These are phyloP conservation scores for Acanthamoeba polyphaga DNA, from an alignment of 208 protist genomes.

Conservation along the genomic window DNA sequence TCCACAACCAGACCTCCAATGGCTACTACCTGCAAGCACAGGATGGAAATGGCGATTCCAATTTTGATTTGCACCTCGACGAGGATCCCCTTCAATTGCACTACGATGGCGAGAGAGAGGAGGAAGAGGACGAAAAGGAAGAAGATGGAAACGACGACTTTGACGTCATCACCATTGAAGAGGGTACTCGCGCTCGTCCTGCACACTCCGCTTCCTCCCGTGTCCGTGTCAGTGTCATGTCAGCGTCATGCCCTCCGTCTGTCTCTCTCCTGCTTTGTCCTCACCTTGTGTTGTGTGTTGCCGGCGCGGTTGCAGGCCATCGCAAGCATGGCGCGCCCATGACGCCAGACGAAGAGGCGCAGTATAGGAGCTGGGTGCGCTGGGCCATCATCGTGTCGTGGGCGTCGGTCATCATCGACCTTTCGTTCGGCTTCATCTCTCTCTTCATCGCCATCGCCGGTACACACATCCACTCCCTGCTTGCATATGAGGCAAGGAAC, in stretches of 20 bases:
- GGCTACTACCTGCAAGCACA: background rate
- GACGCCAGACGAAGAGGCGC: background rate
- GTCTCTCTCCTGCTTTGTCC: background rate
- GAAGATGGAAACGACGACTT: background rate
- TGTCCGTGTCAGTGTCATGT: background rate
- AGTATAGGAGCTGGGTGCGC: conserved; percentile 6
- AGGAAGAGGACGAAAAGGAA: background rate
- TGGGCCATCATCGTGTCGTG: conserved; percentile 21
- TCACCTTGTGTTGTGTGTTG: background rate
- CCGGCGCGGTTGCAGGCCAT: background rate
- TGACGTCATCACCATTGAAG: background rate
- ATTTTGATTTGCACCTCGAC: background rate
- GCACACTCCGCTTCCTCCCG: background rate
- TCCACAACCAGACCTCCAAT: background rate
- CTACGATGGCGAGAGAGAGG: background rate
- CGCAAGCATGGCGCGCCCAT: background rate
- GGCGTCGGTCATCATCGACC: background rate
- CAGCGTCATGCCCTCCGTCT: background rate
- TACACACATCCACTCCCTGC: background rate
- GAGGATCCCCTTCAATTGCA: background rate
- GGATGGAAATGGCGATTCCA: background rate
- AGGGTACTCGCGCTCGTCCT: background rate
- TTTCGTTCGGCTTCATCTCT: conserved; percentile 8
- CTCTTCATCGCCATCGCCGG: conserved; percentile 11
- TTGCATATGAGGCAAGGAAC: background rate